Conservation (phyloP, 139 green algal species). For the Zygnema cylindricum region DNA sequence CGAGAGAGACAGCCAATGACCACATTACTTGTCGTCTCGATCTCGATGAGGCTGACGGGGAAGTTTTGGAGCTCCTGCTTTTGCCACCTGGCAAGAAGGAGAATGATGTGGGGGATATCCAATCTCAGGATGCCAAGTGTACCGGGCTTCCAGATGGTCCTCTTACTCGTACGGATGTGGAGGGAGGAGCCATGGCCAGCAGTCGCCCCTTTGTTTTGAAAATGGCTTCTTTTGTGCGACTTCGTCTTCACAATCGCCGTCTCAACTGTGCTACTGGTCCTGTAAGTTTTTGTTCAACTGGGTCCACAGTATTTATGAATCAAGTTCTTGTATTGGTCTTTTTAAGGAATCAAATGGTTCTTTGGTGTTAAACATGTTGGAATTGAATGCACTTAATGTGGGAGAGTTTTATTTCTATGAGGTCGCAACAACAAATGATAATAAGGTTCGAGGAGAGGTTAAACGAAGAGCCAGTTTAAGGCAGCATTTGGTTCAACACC, state of each 20-base stretch:
- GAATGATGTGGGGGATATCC: background rate
- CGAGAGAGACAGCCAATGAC: background rate
- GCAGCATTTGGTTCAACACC: no score
- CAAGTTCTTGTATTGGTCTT: no score
- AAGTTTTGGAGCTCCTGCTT: conserved; percentile 45
- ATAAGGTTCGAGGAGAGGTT: no score
- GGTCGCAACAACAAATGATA: no score
- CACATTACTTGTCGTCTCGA: conserved; percentile 39
- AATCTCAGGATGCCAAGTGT: background rate
- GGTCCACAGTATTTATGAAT: no score
- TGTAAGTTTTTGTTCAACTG: background rate
- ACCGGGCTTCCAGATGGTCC: background rate
- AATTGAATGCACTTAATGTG: no score
- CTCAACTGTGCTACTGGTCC: background rate
- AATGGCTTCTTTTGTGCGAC: background rate
- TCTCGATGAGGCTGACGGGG: conserved; percentile 49
- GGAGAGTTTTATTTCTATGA: no score
- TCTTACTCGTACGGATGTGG: background rate
- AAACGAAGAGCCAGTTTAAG: no score
- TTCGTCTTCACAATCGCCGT: background rate
- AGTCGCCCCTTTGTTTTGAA: background rate
- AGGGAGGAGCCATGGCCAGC: background rate
- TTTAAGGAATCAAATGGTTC: no score
- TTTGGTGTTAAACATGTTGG: no score
- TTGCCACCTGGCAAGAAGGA: background rate